Percentiles rank a stretch among this genome's conserved stretches.
These are phyloP conservation scores for Multifurca ochricompacta DNA, from an alignment of 768 basidiomycete species.

Conservation along the genomic window DNA sequence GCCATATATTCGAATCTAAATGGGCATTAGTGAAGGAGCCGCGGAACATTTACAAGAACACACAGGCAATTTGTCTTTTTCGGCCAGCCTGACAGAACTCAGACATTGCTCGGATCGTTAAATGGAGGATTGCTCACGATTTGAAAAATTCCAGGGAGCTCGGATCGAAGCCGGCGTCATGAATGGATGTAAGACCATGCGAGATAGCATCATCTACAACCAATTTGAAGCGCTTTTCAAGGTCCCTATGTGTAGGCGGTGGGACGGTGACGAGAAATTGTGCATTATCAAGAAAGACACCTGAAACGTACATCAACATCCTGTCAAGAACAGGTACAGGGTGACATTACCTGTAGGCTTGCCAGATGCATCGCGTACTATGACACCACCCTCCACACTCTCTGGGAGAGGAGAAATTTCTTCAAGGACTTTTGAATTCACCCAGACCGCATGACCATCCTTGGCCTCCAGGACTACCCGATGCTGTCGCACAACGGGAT, in stretches of 20 bases:
- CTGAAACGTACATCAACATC: conserved; percentile 29
- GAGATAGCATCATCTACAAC: conserved; percentile 62
- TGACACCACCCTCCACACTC: conserved; percentile 70
- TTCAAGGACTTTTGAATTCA: conserved; percentile 55
- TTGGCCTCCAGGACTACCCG: conserved; percentile 76
- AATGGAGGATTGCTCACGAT: conserved; percentile 35
- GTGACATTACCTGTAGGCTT: conserved; percentile 55
- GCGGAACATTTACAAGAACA: not conserved
- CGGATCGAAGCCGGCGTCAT: conserved; percentile 75
- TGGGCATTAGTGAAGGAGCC: not conserved
- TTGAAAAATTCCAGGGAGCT: conserved; percentile 68
- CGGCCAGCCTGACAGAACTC: conserved; percentile 46
- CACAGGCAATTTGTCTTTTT: conserved; percentile 54
- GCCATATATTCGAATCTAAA: conserved; percentile 69
- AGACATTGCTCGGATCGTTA: conserved; percentile 3
- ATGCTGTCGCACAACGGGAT: conserved; percentile 58
- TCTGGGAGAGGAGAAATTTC: conserved; percentile 56
- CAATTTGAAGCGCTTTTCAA: conserved; percentile 50
- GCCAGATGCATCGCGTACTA: conserved; percentile 59
- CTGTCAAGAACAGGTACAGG: conserved; percentile 4
- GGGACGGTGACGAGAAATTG: conserved; percentile 66
- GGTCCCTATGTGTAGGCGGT: conserved; percentile 51
- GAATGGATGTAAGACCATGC: conserved; percentile 72
- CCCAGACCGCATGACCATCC: conserved; percentile 87
- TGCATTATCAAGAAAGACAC: conserved; percentile 80